Percentiles rank a stretch among this genome's conserved stretches.
These are phyloP conservation scores for Eutrema japonicum DNA, from an alignment of 345 rosid species.

Conservation along the genomic window DNA sequence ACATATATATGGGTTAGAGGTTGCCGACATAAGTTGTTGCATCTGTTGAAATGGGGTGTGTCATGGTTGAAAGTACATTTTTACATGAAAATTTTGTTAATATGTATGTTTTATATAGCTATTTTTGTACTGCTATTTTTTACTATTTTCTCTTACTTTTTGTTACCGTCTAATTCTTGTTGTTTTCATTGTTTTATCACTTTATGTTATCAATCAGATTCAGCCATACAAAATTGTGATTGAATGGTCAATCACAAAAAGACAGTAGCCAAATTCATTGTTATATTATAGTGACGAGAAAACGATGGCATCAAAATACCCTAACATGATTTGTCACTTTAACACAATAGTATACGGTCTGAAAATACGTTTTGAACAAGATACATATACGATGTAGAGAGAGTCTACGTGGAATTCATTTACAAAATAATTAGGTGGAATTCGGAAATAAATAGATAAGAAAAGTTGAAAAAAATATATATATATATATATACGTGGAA, in stretches of 20 bases:
- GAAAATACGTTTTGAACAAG: background rate
- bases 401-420: constrained; percentile 31
- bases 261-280: background rate
- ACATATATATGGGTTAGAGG: no score
- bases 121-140: no score
- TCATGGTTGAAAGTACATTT: no score
- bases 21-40: no score
- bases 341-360: background rate
- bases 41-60: no score
- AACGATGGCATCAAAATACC: background rate
- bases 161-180: no score
- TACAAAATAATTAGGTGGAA: constrained; percentile 16
- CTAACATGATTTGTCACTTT: background rate
- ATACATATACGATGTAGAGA: background rate
- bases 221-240: background rate
- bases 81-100: no score
- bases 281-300: background rate
- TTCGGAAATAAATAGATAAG: background rate
- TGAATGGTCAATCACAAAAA: no score
- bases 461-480: background rate
- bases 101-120: no score
- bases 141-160: no score
- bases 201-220: no score
- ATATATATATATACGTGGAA: constrained; percentile 18
- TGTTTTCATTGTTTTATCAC: no score